Base-by-base conservation (phyloP, 1,139 yeast genomes). In the Geotrichum aggregatum region DNA sequence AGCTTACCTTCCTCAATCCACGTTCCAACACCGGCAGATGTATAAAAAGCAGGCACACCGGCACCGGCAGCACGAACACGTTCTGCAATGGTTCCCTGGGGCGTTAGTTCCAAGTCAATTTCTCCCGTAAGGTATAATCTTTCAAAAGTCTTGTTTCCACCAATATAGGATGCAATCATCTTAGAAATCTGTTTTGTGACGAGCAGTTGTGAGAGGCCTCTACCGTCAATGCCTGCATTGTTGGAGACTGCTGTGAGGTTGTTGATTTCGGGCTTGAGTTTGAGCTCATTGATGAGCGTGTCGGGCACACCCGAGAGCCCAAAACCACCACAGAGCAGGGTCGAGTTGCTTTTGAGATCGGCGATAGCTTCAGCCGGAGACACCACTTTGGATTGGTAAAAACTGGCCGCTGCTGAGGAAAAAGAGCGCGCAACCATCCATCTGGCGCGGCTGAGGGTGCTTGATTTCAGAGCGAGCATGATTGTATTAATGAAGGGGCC, bases 31-130 rank as follows among this genome's bases (percentile, higher is more conserved):
- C 79, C 80, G 1, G 80, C 74, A 1, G 78, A 73, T 1, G 78
- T 71, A 60, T 70, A 76, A 55, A 73, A 76, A 1, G 79, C 80
- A 1, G 80, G 79, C 16, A 75, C 67, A 16, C 80, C 80, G 3
- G 80, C 73, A 19, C 72, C 77, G 11, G 76, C 80, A n/a, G 80
- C 79, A 34, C 80, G 65, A 30, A 71, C 68, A 47, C 77, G 66
- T 60, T 76, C 80, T 16, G 79, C 80, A 44, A 76, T 66, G 18
- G 76, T 75, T 1, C 80, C 80, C 58, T 76, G 80, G 4, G 80
- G 80, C 13, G 75, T 71, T 52, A 76, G 65, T 58, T 76, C 79
- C 52, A 76, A 65, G 52, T 74, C 77, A 41, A 76, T 68, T 49
- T 71, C 59, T 14, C 80, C 80, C 13, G 69, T 66, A 49, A 76